Evolutionary conservation across 78 protist genomes (phyloP), one percentile per base, ranked within the genome.

Genomic region (Dictyostelium capitatum): DNA sequence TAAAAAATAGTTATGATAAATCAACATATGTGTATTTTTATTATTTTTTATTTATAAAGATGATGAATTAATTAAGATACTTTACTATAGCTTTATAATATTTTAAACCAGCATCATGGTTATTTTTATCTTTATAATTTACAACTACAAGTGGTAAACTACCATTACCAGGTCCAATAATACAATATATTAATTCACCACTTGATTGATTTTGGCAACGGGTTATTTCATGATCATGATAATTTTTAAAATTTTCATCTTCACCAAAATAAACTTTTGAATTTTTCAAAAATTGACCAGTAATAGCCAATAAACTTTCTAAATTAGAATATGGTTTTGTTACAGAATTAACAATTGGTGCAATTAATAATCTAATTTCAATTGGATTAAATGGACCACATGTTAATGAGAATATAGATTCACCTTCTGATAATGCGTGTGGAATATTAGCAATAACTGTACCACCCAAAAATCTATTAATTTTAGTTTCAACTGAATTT

Each of bases 91-190:
- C n/a, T n/a, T n/a, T n/a, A n/a, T n/a, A n/a, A n/a, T n/a, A n/a
- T n/a, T n/a, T n/a, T n/a, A n/a, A n/a, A n/a, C n/a, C n/a, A n/a
- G n/a, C n/a, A n/a, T n/a, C n/a, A n/a, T n/a, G n/a, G n/a, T n/a
- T n/a, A n/a, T n/a, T n/a, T n/a, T n/a, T n/a, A n/a, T n/a, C n/a
- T 59, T 59, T 59, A 59, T 59, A 59, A 23, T 59, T 59, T 59
- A 30, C 10, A 59, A 59, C 25, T 0, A 23, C 69, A 0, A 59
- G 23, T 23, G 20, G 19, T 9, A 59, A 1, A 23, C 37, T 59
- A 23, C 69, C 69, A 59, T 9, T 59, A 59, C 69, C 69, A 0
- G 69, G 37, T 6, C 7, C 69, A 23, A 59, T 30, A 23, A 30
- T 25, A 9, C 69, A 59, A 59, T 23, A 3, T 12, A 59, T 59